Evolutionary conservation across 208 protist genomes (phyloP), one percentile per base, ranked within the genome.

Genomic region (Trypanosoma melophagium): DNA sequence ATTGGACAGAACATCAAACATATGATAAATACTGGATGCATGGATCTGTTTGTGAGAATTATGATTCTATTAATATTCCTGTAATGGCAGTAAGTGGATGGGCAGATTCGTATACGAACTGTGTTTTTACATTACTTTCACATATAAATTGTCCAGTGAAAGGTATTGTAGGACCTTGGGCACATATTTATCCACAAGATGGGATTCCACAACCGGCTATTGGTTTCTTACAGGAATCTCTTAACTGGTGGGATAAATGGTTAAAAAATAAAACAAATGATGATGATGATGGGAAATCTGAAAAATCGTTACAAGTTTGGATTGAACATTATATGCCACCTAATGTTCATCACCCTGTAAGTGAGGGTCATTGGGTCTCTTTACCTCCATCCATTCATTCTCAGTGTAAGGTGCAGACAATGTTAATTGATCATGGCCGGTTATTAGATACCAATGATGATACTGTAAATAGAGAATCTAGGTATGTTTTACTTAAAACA

Each of bases 1-100:
- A 77, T 47, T 90, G 80, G 78, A 53, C 80, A 0, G 58, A 67
- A 41, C 84, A 84, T 60, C 84, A 84, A 70, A 61, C 19, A 35
- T 85, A 80, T 66, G 80, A 90, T 53, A 60, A 40, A 17, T 90
- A 87, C 65, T 90, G 80, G 84, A 76, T 80, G 66, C 80, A 87
- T 60, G 80, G 80, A 17, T 90, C 77, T 24, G 57, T 86, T 44
- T 78, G 75, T 51, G 73, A 79, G 59, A 74, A 90, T 66, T 86
- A 87, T 69, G 70, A 52, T 49, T 41, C 78, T 22, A 89, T 86
- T 40, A 63, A 83, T 66, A 67, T 85, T 14, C 75, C 83, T 14
- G 80, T 86, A 45, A 65, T 86, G 50, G 65, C 77, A 16, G 74
- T 86, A 14, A 77, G 77, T 51, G 83, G 83, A 49, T 89, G 83